Conservation (phyloP, 2,329 filamentous ascomycete species). For the Diaporthe amygdali region DNA sequence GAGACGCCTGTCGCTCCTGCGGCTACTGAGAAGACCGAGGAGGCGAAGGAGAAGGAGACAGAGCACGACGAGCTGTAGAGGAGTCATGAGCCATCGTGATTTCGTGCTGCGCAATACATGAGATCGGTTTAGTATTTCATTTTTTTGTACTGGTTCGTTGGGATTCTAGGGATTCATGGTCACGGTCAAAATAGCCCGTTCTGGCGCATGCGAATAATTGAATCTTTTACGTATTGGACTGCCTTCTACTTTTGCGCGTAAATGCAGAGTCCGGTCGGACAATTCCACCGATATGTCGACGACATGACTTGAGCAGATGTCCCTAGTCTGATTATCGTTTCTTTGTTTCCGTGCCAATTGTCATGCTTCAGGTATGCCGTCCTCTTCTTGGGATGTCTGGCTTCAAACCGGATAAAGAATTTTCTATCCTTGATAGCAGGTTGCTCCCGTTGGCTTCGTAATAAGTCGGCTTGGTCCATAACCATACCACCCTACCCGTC, state of each 20-base stretch:
- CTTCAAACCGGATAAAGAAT: neutral
- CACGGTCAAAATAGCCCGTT: slow-evolving; percentile 25
- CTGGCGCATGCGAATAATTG: slow-evolving; percentile 21
- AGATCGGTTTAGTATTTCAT: slow-evolving; percentile 12
- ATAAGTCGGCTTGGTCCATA: neutral
- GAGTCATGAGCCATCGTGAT: slow-evolving; percentile 15
- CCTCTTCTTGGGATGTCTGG: neutral
- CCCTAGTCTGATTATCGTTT: neutral
- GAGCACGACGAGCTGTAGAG: slow-evolving; percentile 80
- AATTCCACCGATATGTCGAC: no score
- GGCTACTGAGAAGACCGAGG: slow-evolving; percentile 54
- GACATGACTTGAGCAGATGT: no score
- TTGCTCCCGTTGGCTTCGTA: no score
- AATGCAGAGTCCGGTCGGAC: neutral
- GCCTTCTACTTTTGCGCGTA: neutral
- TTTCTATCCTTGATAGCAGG: no score
- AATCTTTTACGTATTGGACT: slow-evolving; percentile 1
- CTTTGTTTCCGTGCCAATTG: neutral
- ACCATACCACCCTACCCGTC: neutral
- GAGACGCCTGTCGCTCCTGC: slow-evolving; percentile 57
- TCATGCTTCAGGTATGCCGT: neutral
- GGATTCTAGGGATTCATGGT: slow-evolving; percentile 19
- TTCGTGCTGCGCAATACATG: slow-evolving; percentile 6
- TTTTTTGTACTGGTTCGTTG: slow-evolving; percentile 18
- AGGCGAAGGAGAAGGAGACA: slow-evolving; percentile 52